These are phyloP conservation scores for Citrullus colocynthis DNA, from an alignment of 306 rosid species.

Conservation along the genomic window DNA sequence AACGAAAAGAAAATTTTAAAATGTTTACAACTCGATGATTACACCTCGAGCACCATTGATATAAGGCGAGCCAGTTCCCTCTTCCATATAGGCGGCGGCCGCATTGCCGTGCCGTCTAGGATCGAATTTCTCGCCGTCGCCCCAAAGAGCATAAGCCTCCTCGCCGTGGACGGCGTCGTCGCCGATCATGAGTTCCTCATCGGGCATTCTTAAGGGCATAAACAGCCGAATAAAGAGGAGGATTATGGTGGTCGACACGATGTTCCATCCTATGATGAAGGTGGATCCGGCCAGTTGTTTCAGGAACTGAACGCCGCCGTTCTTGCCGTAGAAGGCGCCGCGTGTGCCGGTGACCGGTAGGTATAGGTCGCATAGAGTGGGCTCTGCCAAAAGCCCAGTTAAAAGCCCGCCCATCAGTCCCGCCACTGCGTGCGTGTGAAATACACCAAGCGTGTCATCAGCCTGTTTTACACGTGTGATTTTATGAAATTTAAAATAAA, in stretches of 20 bases:
- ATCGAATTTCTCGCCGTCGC: constrained; percentile 86
- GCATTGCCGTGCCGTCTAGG: constrained; percentile 59
- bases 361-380: constrained; percentile 45
- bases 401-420: constrained; percentile 82
- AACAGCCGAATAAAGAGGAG: constrained; percentile 46
- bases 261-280: constrained; percentile 73
- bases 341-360: constrained; percentile 41
- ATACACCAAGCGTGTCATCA: constrained; percentile 86
- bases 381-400: constrained; percentile 87
- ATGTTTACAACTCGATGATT: constrained; percentile 44
- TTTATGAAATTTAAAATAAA: neutral
- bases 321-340: constrained; percentile 80
- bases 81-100: constrained; percentile 4
- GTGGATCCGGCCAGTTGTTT: constrained; percentile 67
- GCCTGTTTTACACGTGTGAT: constrained; percentile 23
- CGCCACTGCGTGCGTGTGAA: constrained; percentile 96
- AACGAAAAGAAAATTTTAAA: neutral
- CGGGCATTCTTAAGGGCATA: constrained; percentile 82
- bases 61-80: constrained; percentile 40
- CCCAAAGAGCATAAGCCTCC: constrained; percentile 98
- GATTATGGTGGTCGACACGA: constrained; percentile 70
- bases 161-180: constrained; percentile 97
- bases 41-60: constrained; percentile 87
- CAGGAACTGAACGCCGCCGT: constrained; percentile 54
- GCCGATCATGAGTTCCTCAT: constrained; percentile 64